Conservation (phyloP, 805 yeast genomes). For the Barnettozyma populi region DNA sequence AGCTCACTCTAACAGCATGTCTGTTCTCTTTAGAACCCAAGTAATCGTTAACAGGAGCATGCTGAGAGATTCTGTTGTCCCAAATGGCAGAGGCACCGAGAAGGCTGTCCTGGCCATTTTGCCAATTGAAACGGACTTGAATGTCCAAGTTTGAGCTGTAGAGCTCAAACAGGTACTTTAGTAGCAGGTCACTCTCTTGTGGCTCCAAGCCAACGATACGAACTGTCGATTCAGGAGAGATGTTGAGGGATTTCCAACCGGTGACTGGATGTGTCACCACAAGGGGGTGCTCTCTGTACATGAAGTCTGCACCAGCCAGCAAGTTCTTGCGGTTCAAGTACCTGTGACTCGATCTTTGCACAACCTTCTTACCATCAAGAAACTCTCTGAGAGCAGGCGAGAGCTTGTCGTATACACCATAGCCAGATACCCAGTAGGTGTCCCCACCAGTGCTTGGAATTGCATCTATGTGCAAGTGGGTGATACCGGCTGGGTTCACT, state of each 20-base stretch:
- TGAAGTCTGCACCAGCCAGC: constrained; percentile 37
- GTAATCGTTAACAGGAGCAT: constrained; percentile 46
- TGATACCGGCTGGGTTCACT: constrained; percentile 48
- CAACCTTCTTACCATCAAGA: constrained; percentile 47
- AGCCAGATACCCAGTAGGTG: constrained; percentile 54
- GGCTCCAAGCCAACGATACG: constrained; percentile 46
- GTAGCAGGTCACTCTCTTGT: constrained; percentile 40
- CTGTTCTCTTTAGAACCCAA: constrained; percentile 19
- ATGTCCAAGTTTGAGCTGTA: constrained; percentile 47
- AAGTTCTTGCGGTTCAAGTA: constrained; percentile 38
- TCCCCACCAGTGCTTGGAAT: constrained; percentile 50
- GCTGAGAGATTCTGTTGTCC: constrained; percentile 55
- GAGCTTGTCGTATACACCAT: constrained; percentile 51
- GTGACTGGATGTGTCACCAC: constrained; percentile 59
- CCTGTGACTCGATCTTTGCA: constrained; percentile 35
- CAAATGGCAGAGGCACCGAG: constrained; percentile 48
- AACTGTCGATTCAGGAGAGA: constrained; percentile 41
- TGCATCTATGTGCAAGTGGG: constrained; percentile 46
- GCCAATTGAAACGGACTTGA: constrained; percentile 52
- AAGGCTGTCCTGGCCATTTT: constrained; percentile 27
- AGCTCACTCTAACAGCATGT: constrained; percentile 42
- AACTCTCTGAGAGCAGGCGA: constrained; percentile 46
- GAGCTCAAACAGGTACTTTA: constrained; percentile 38
- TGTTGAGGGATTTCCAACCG: constrained; percentile 53
- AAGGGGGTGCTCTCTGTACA: constrained; percentile 51